Conservation (phyloP, 1,284 basidiomycete genomes). For the Amylostereum chailletii region DNA sequence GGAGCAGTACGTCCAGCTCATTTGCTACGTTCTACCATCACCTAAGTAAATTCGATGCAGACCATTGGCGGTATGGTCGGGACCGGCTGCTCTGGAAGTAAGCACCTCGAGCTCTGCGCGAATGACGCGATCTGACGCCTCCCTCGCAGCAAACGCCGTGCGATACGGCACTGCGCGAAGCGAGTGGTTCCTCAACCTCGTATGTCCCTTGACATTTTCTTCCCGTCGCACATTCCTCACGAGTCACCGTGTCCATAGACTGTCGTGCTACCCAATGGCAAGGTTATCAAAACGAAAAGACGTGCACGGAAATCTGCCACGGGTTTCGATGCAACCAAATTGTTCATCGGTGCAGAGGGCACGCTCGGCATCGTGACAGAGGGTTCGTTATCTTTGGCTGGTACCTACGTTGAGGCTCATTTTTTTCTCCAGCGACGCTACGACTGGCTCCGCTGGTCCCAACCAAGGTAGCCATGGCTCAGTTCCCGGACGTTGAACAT, state of each 20-base stretch:
- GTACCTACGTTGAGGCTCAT: constrained; percentile 1
- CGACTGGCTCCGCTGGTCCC: constrained; percentile 72
- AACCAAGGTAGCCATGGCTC: constrained; percentile 65
- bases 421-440: constrained; percentile 55
- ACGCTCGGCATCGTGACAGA: constrained; percentile 78
- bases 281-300: constrained; percentile 74
- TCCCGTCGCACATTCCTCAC: neutral
- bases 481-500: constrained; percentile 52
- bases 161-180: constrained; percentile 72
- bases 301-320: constrained; percentile 68
- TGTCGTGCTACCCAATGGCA: constrained; percentile 70
- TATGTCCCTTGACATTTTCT: constrained; percentile 19
- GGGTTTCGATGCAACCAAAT: constrained; percentile 69
- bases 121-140: neutral
- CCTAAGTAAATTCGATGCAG: constrained; percentile 15
- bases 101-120: constrained; percentile 14
- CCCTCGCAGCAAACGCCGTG: constrained; percentile 61
- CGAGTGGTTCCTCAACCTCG: constrained; percentile 65
- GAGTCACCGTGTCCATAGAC: constrained; percentile 30
- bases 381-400: constrained; percentile 25
- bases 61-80: constrained; percentile 52
- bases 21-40: neutral
- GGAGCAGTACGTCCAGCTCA: constrained; percentile 31
- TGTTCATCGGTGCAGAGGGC: constrained; percentile 82
- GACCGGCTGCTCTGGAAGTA: constrained; percentile 48